Base-by-base conservation (phyloP, 352 stramenopile species). In the Chloridella minuta region DNA sequence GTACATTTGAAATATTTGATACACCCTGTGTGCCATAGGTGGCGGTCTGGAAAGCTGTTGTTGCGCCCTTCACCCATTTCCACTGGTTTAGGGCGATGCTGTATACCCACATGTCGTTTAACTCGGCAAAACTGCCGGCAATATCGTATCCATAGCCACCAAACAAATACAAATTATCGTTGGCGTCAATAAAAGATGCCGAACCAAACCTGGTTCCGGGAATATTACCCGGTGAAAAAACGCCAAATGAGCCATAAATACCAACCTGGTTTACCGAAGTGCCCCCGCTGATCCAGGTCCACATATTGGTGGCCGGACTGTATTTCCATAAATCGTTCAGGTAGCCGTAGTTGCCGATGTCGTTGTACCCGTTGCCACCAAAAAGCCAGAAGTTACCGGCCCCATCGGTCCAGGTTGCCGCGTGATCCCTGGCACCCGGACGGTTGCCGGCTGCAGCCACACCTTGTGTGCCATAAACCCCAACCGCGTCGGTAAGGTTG, bases 151-250 rank as follows among this genome's bases (percentile, higher is more conserved):
- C 40, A 66, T 18, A 66, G 10, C 40, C 40, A 18, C 10, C 10
- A 66, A 66, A 66, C 40, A 66, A 66, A 66, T 66, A 66, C n/a
- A 66, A 66, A 66, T 66, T 66, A n/a, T n/a, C n/a, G 40, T 10
- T 66, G 40, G 40, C 40, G n/a, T 66, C 40, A 18, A n/a, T 66
- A 66, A 66, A 66, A 18, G 10, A 10, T 18, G n/a, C n/a, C 10
- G 40, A 10, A 66, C 40, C 40, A 66, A 18, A 66, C 10, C 40
- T 10, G 10, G 40, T 18, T 10, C 40, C 40, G 40, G 40, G 40
- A 66, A 66, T 66, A 66, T 66, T 66, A 66, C 40, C n/a, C 40
- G 40, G 40, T 66, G 40, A 66, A 66, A n/a, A 66, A 66, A 66
- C 40, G 10, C 40, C 40, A 18, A 66, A n/a, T 18, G 40, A 18